Conservation (phyloP, 148 eudicot genomes). For the Rhododendron ferrugineum region DNA sequence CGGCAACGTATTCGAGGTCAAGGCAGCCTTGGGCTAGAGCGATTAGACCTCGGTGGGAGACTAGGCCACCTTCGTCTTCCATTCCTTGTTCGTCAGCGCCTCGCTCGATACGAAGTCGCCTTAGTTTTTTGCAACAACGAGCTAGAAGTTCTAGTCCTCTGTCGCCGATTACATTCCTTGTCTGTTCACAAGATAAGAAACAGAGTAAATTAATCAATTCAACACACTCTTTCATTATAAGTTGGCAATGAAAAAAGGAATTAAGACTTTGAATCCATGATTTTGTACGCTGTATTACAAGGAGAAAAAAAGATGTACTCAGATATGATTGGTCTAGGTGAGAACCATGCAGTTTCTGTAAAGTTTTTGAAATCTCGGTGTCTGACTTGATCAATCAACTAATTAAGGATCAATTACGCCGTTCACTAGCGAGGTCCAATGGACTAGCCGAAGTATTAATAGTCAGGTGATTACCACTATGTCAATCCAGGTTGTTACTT, state of each 20-base stretch:
- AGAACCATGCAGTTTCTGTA: not conserved
- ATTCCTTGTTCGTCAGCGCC: constrained; percentile 77
- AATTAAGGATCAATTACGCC: not conserved
- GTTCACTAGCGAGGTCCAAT: not conserved
- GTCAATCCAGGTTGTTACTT: not conserved
- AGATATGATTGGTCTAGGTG: not conserved
- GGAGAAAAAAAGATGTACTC: not conserved
- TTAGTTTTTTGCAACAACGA: constrained; percentile 53
- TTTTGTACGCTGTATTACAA: not conserved
- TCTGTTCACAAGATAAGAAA: constrained; percentile 32
- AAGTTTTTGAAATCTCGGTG: not conserved
- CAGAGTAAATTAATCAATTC: not conserved
- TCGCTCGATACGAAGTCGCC: constrained; percentile 75
- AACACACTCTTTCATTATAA: not conserved
- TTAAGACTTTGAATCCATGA: not conserved
- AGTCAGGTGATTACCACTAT: not conserved
- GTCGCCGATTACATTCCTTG: constrained; percentile 83
- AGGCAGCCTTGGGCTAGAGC: constrained; percentile 74
- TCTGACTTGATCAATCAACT: not conserved
- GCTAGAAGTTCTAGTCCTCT: constrained; percentile 75
- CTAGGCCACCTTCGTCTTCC: constrained; percentile 65
- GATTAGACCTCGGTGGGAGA: constrained; percentile 71
- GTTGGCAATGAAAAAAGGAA: not conserved
- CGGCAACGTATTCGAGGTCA: constrained; percentile 72
- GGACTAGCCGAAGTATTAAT: not conserved